A percentile compares a stretch with the other conserved stretches of the same genome.
Evolutionary conservation across 2,329 filamentous ascomycete genomes (phyloP).

Genomic region (Madurella fahalii): DNA sequence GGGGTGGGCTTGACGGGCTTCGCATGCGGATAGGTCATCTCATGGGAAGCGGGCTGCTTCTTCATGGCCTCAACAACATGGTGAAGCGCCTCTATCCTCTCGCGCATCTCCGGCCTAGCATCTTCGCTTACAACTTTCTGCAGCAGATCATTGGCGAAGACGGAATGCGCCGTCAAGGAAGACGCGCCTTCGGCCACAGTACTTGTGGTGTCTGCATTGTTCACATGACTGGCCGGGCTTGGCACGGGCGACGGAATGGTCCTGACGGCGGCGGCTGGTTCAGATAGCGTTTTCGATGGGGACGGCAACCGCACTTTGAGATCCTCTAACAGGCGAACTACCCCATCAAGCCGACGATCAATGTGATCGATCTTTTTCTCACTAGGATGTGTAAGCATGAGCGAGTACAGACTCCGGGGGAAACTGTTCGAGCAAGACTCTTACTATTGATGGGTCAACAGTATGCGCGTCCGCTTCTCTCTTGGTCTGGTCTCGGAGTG

Average conservation of each 20-base stretch:
- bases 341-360: conserved; percentile 34
- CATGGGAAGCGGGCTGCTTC: conserved; percentile 25
- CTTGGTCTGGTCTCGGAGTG: conserved; percentile 32
- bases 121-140: conserved; percentile 34
- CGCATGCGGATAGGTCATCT: conserved; percentile 27
- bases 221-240: conserved; percentile 18
- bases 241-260: conserved; percentile 14
- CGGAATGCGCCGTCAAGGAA: conserved; percentile 43
- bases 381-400: conserved; percentile 22
- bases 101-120: conserved; percentile 32
- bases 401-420: background rate
- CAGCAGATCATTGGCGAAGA: conserved; percentile 44
- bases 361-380: conserved; percentile 38
- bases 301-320: conserved; percentile 25
- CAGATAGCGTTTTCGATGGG: background rate
- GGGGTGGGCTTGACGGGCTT: background rate
- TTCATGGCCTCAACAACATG: conserved; percentile 29
- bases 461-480: conserved; percentile 36
- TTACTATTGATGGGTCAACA: conserved; percentile 37
- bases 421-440: conserved; percentile 9
- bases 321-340: conserved; percentile 33
- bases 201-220: conserved; percentile 23
- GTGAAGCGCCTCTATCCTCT: conserved; percentile 34
- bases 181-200: conserved; percentile 42
- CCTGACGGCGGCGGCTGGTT: background rate